phyloP scores from a whole-genome alignment of 1,139 yeast genomes.

The Pichia norvegensis region DNA sequence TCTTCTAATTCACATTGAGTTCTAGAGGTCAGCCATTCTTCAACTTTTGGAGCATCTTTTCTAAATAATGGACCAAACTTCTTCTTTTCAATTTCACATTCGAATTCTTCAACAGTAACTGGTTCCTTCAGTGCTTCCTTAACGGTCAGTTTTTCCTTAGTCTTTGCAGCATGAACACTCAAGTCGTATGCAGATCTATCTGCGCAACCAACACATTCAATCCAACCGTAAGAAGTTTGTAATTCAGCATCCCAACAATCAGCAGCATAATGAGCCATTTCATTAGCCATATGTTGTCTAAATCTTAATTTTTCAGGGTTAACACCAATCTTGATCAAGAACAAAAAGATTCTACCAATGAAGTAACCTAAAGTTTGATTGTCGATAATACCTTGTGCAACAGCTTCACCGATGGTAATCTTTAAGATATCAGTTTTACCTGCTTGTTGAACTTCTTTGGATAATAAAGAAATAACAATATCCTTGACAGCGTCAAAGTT shows the following conservation, averaged over 20 bases:
- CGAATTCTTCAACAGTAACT: conserved; percentile 69
- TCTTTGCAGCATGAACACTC: conserved; percentile 89
- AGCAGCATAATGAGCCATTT: conserved; percentile 99
- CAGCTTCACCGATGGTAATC: conserved; percentile 84
- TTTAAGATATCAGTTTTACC: conserved; percentile 67
- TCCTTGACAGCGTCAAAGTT: conserved; percentile 72
- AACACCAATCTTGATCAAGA: conserved; percentile 84
- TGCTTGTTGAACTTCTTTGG: conserved; percentile 77
- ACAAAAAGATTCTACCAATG: conserved; percentile 82
- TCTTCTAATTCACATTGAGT: conserved; percentile 82
- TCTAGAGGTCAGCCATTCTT: conserved; percentile 65
- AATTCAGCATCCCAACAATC: conserved; percentile 99
- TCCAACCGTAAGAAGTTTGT: conserved; percentile 95
- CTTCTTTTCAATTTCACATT: conserved; percentile 84
- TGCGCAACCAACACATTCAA: conserved; percentile 99
- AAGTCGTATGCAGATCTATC: conserved; percentile 98
- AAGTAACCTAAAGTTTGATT: conserved; percentile 97
- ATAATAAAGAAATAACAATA: conserved; percentile 66
- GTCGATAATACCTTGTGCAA: conserved; percentile 77
- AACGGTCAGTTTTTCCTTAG: conserved; percentile 90
- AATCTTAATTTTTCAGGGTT: conserved; percentile 78
- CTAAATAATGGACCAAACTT: conserved; percentile 96
- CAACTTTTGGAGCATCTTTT: conserved; percentile 91
- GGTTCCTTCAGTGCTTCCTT: conserved; percentile 87
- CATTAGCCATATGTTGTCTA: conserved; percentile 97